Evolutionary conservation across 202 grass and related monocot genomes (phyloP).

Genomic region (Elaeis oleifera): DNA sequence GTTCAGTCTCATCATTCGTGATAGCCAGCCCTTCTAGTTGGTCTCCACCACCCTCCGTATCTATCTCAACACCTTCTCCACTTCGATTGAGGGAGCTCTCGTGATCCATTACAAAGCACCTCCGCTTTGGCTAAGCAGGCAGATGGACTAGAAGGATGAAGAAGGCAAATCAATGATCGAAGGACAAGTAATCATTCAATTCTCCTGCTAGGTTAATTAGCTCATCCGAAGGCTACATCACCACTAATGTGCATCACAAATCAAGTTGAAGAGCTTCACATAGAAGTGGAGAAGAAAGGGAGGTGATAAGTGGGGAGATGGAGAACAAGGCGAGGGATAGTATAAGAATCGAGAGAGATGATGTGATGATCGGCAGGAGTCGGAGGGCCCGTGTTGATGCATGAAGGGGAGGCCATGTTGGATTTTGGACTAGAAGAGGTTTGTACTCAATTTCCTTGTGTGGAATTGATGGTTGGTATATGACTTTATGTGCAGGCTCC

Average conservation of each 20-base stretch:
- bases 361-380: too few species aligned
- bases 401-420: too few species aligned
- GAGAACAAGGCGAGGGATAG: constrained; percentile 13
- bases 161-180: constrained; percentile 43
- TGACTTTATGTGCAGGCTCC: too few species aligned
- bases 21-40: constrained; percentile 51
- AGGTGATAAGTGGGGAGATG: constrained; percentile 51
- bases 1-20: constrained; percentile 54
- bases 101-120: constrained; percentile 41
- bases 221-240: constrained; percentile 65
- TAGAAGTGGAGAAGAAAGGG: constrained; percentile 37
- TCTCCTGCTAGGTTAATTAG: constrained; percentile 46
- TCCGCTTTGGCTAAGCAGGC: constrained; percentile 20
- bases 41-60: constrained; percentile 76
- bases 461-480: too few species aligned
- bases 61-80: constrained; percentile 45
- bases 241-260: constrained; percentile 50
- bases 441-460: too few species aligned
- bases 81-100: constrained; percentile 30
- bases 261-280: constrained; percentile 40
- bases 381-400: too few species aligned
- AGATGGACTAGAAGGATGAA: constrained; percentile 35
- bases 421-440: too few species aligned
- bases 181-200: constrained; percentile 48
- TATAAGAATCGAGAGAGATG: too few species aligned